These are phyloP conservation scores for Lyophyllum semitale DNA, from an alignment of 768 basidiomycete genomes.

Conservation along the genomic window DNA sequence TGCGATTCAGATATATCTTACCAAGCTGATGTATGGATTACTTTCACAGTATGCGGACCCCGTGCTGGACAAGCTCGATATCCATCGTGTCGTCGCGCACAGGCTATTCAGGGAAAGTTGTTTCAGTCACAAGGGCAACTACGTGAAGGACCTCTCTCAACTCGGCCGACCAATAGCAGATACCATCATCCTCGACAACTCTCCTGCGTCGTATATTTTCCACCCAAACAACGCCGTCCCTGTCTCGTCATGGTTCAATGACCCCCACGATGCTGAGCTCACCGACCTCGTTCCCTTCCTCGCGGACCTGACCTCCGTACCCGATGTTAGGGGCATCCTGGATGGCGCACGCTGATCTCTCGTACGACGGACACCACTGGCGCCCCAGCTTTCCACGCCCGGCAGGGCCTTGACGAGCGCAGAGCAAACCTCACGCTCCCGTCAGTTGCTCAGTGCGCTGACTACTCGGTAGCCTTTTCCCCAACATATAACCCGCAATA, in stretches of 20 bases:
- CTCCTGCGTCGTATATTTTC: constrained; percentile 98
- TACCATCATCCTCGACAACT: constrained; percentile 98
- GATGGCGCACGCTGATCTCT: constrained; percentile 70
- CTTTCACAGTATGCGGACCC: constrained; percentile 91
- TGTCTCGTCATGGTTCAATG: constrained; percentile 99
- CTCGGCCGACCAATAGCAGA: constrained; percentile 91
- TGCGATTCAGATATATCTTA: neutral
- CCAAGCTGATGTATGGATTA: neutral
- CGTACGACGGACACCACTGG: neutral
- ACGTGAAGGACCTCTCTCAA: constrained; percentile 99
- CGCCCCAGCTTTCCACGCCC: neutral
- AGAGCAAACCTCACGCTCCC: neutral
- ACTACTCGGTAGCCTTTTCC: neutral
- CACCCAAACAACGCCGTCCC: constrained; percentile 99
- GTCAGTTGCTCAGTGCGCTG: neutral
- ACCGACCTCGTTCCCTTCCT: constrained; percentile 95
- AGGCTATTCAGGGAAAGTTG: constrained; percentile 96
- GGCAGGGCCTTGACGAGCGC: neutral
- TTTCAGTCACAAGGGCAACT: constrained; percentile 98
- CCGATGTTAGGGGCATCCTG: constrained; percentile 88
- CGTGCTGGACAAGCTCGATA: constrained; percentile 94
- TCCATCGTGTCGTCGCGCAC: constrained; percentile 88
- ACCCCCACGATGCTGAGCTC: constrained; percentile 96
- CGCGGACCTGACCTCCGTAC: constrained; percentile 77
- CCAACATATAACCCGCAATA: constrained; percentile 7